Conservation (phyloP, 208 protist genomes). For the Leishmania turanica region DNA sequence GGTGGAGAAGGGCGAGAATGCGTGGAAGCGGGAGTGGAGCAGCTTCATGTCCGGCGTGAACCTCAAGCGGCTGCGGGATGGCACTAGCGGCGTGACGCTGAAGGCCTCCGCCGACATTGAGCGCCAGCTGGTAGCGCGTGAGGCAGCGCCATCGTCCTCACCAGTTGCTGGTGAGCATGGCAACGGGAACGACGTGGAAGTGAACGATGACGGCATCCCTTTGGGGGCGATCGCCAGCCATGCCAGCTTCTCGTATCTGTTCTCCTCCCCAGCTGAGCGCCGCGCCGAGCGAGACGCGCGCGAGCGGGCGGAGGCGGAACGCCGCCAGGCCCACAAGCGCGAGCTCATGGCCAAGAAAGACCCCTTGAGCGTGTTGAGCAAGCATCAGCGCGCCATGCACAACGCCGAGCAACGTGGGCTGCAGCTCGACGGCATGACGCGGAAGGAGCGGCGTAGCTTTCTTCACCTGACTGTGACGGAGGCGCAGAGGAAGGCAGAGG, state of each 20-base stretch:
- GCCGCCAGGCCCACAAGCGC: conserved; percentile 23
- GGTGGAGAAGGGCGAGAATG: conserved; percentile 82
- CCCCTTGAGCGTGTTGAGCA: conserved; percentile 61
- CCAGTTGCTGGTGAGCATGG: background rate
- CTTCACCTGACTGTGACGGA: conserved; percentile 73
- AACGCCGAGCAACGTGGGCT: conserved; percentile 72
- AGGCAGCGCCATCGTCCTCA: background rate
- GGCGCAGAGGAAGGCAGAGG: conserved; percentile 61
- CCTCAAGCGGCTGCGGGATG: conserved; percentile 74
- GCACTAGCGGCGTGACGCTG: conserved; percentile 55
- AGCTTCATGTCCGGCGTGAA: conserved; percentile 86
- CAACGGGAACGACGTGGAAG: background rate
- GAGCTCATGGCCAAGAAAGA: conserved; percentile 33
- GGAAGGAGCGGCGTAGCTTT: conserved; percentile 77
- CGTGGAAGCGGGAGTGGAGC: conserved; percentile 84
- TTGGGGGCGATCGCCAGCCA: conserved; percentile 5
- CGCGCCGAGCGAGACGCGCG: conserved; percentile 62
- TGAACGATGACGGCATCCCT: conserved; percentile 34
- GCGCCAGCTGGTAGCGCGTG: conserved; percentile 20
- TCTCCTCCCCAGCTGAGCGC: conserved; percentile 78
- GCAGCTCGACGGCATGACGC: conserved; percentile 82
- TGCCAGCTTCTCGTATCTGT: conserved; percentile 79
- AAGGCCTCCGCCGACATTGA: conserved; percentile 63
- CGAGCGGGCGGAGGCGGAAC: conserved; percentile 32
- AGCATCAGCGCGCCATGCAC: conserved; percentile 68